A percentile compares a stretch with the other conserved stretches of the same genome.
phyloP scores from a whole-genome alignment of 2,329 filamentous ascomycete genomes.

The Chalara sp. region DNA sequence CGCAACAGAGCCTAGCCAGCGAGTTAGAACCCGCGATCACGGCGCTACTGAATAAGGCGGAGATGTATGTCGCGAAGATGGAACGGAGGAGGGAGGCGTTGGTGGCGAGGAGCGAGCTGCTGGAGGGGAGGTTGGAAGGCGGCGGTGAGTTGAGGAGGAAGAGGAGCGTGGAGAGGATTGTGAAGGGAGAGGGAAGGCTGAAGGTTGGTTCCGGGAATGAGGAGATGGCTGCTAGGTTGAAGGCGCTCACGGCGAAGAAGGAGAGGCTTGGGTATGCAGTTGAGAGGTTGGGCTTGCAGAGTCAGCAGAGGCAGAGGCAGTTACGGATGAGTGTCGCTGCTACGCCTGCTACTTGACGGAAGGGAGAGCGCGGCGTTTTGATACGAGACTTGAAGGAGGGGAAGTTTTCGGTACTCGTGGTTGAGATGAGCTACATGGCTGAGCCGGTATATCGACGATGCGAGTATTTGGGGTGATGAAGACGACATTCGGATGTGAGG shows the following conservation, averaged over 20 bases:
- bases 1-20: constrained; percentile 58
- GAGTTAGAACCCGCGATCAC: constrained; percentile 68
- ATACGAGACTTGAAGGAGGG: no score
- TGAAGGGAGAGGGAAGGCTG: constrained; percentile 15
- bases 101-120: constrained; percentile 58
- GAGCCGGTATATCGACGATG: no score
- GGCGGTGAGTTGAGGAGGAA: constrained; percentile 34
- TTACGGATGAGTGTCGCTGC: constrained; percentile 67
- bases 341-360: not conserved
- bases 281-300: constrained; percentile 60
- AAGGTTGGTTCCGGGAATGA: constrained; percentile 13
- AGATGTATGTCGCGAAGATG: constrained; percentile 59
- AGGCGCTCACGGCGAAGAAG: constrained; percentile 61
- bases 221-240: constrained; percentile 38
- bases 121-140: constrained; percentile 52
- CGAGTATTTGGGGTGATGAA: no score
- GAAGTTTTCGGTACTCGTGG: no score
- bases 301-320: constrained; percentile 61
- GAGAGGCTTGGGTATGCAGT: constrained; percentile 65
- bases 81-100: constrained; percentile 58
- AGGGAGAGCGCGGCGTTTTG: no score
- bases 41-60: constrained; percentile 53
- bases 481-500: no score
- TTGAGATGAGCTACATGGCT: no score
- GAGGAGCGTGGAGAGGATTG: constrained; percentile 33